Conservation (phyloP, 208 protist species). For the Crithidia bombi region DNA sequence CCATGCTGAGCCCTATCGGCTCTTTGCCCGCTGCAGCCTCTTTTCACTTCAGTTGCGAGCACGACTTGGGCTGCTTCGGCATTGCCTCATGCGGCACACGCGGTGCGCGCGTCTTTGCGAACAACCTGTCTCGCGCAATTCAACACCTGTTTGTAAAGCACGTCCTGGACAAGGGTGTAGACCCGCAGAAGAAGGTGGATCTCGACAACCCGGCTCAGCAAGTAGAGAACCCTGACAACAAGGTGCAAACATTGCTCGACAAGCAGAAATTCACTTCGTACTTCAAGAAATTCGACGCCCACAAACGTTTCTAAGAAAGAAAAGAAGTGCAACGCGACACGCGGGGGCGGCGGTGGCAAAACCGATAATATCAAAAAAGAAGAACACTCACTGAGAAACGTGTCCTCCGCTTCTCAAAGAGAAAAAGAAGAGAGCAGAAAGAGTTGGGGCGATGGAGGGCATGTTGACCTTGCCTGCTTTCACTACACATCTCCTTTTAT, state of each 20-base stretch:
- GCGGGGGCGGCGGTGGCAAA: not conserved
- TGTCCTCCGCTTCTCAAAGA: too few species aligned
- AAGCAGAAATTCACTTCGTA: conserved; percentile 58
- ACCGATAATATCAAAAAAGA: too few species aligned
- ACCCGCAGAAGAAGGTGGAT: conserved; percentile 52
- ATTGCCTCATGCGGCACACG: conserved; percentile 71
- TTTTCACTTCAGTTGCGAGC: conserved; percentile 69
- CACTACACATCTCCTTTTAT: too few species aligned
- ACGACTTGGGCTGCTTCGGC: conserved; percentile 82
- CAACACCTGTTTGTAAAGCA: conserved; percentile 84
- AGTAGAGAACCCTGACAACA: conserved; percentile 32
- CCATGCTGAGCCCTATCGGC: conserved; percentile 34
- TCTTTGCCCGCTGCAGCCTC: conserved; percentile 59
- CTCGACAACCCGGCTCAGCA: conserved; percentile 55
- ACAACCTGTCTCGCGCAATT: conserved; percentile 67
- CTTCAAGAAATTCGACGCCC: conserved; percentile 73
- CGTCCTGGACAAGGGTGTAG: conserved; percentile 56
- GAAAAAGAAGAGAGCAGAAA: not conserved
- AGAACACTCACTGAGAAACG: too few species aligned
- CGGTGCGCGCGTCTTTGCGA: conserved; percentile 56
- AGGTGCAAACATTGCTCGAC: conserved; percentile 58
- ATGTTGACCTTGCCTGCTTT: not conserved
- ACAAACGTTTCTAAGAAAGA: conserved; percentile 53
- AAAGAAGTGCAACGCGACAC: not conserved
- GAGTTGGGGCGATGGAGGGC: not conserved